Base-by-base conservation (phyloP, 768 basidiomycete species). In the Leccinum olivaceopallidum region DNA sequence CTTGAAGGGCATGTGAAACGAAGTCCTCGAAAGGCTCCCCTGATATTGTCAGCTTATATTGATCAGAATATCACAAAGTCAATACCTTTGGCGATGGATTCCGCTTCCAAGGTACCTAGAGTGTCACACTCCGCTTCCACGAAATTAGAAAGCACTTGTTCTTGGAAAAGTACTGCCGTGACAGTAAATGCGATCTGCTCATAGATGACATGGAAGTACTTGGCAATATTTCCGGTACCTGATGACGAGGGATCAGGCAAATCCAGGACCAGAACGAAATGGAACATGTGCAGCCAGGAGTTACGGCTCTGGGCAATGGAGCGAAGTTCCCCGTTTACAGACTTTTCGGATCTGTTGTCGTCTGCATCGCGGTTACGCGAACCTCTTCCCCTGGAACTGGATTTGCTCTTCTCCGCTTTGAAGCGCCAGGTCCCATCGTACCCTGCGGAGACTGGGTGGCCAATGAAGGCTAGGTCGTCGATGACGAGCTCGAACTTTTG, bases 401-500 rank as follows among this genome's bases (percentile, higher is more conserved):
- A 61, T 65, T 84, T 83, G 55, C 69, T 64, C 63, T 82, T 85
- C 66, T 89, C 88, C n/a, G 79, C 77, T 69, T 82, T 85, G 72
- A 92, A 92, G 44, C 79, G 78, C 94, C 95, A 95, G 14, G 70
- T 78, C 1, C 89, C 91, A 65, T 89, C 87, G 30, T 78, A 68
- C 56, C 91, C 89, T 12, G 84, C 84, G 69, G 89, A 91, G 3
- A 98, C 94, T 2, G 96, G 97, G 72, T 98, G 95, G 0, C 97
- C 97, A 49, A 98, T 81, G 72, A 98, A 98, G 6, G 87, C 92
- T 26, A 98, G 80, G 67, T 95, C 89, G 70, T 98, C 95, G 26
- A 97, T 89, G 44, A 92, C 76, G 32, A 99, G 83, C 71, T 96
- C 94, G 70, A 97, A 98, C 69, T 93, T 93, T 73, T 94, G 92